Conservation (phyloP, 2,329 filamentous ascomycete species). For the Aspergillus udagawae region DNA sequence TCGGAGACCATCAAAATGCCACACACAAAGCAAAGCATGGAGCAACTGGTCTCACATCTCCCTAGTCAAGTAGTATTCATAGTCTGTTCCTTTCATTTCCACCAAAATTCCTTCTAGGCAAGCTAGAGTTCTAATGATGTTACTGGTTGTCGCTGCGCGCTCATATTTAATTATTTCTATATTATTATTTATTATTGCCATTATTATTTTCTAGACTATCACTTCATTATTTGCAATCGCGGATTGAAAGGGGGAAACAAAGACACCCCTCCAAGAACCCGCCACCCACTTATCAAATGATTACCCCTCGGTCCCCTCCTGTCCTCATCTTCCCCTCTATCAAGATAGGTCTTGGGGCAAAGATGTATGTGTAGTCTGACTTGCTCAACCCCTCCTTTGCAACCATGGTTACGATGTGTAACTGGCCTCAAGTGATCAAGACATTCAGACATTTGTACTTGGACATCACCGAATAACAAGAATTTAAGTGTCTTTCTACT, state of each 20-base stretch:
- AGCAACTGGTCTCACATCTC: not conserved
- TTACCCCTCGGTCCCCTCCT: conserved; percentile 13
- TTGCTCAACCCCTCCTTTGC: conserved; percentile 6
- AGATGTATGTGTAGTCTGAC: not conserved
- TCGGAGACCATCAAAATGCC: conserved; percentile 15
- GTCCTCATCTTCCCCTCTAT: not conserved
- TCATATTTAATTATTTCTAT: conserved; percentile 6
- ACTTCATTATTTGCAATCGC: not conserved
- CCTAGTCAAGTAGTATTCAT: conserved; percentile 15
- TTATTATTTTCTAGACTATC: not conserved
- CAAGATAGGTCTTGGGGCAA: not conserved
- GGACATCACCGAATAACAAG: not conserved
- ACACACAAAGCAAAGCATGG: not conserved
- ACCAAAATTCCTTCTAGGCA: conserved; percentile 10
- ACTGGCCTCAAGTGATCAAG: not conserved
- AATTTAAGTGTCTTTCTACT: not conserved
- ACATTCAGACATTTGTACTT: not conserved
- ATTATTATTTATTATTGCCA: not conserved
- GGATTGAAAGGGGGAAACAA: not conserved
- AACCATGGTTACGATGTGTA: not conserved
- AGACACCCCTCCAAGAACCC: conserved; percentile 8
- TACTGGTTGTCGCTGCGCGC: not conserved
- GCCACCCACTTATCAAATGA: conserved; percentile 6
- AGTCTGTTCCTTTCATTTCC: conserved; percentile 20
- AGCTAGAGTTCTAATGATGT: not conserved